phyloP scores from a whole-genome alignment of 202 grass and related monocot genomes.

The Dendrocalamus latiflorus region DNA sequence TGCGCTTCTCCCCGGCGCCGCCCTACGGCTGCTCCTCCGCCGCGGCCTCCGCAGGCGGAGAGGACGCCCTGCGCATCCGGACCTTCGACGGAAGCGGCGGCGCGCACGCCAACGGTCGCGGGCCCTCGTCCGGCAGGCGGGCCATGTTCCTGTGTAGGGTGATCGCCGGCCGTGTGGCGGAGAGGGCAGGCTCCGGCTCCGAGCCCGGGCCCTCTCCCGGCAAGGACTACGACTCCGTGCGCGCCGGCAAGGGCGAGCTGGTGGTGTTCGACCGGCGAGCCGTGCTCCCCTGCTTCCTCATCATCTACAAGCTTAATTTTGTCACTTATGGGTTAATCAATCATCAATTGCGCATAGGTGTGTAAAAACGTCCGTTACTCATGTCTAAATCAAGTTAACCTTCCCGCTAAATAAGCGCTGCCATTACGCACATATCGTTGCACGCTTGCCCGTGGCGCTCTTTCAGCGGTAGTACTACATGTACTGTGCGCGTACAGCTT shows the following conservation, averaged over 20 bases:
- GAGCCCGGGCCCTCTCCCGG: neutral
- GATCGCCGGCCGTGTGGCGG: constrained; percentile 59
- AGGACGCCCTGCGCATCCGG: constrained; percentile 28
- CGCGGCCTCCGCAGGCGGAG: neutral
- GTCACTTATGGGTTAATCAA: neutral
- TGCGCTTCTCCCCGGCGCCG: constrained; percentile 55
- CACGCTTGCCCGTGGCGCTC: neutral
- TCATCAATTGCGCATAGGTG: constrained; percentile 2
- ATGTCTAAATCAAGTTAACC: neutral
- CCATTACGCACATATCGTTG: neutral
- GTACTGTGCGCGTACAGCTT: neutral
- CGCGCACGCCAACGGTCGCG: no score
- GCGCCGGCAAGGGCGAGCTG: constrained; percentile 46
- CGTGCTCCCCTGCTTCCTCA: constrained; percentile 75
- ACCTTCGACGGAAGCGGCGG: constrained; percentile 75
- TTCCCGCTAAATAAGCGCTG: neutral
- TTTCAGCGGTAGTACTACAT: neutral
- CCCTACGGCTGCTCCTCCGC: neutral
- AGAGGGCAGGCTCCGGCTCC: neutral
- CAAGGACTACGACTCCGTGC: constrained; percentile 50
- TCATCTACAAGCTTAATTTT: constrained; percentile 56
- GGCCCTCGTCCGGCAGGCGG: constrained; percentile 12
- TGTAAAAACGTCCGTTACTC: neutral
- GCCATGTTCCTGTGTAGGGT: constrained; percentile 83
- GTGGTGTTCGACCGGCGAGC: constrained; percentile 60